Percentiles rank a stretch among this genome's conserved stretches.
Evolutionary conservation across 192 early-diverging fungal species (phyloP).

Genomic region (Dimargaris cristalligena): DNA sequence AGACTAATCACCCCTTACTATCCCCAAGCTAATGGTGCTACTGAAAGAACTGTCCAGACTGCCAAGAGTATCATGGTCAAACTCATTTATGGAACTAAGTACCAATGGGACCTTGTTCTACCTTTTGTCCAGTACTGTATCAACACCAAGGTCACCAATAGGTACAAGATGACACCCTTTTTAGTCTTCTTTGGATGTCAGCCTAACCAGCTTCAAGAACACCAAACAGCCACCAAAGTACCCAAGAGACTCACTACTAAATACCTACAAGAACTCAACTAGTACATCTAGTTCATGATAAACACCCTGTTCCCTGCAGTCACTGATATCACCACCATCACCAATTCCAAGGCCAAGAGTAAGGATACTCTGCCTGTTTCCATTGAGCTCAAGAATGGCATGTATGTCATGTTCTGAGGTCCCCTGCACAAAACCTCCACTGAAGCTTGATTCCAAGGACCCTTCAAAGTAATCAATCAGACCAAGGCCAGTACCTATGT

Average conservation of each 20-base stretch:
- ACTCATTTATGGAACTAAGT: slow-evolving; percentile 11
- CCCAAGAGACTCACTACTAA: slow-evolving; percentile 1
- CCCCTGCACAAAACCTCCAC: slow-evolving; percentile 9
- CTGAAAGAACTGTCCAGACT: slow-evolving; percentile 21
- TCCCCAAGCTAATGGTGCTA: slow-evolving; percentile 26
- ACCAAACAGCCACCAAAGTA: slow-evolving; percentile 4
- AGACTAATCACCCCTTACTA: slow-evolving; percentile 22
- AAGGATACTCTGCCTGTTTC: slow-evolving; percentile 13
- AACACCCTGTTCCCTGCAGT: neutral
- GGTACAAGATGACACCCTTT: slow-evolving; percentile 23
- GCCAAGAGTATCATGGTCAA: slow-evolving; percentile 17
- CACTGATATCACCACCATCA: neutral
- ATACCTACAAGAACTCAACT: neutral
- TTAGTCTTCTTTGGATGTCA: slow-evolving; percentile 25
- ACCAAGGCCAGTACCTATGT: slow-evolving; percentile 15
- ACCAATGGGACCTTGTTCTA: slow-evolving; percentile 19
- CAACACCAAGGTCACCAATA: slow-evolving; percentile 16
- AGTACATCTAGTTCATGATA: slow-evolving; percentile 7
- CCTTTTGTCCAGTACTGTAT: slow-evolving; percentile 21
- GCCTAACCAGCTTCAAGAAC: slow-evolving; percentile 18
- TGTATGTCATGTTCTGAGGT: slow-evolving; percentile 13
- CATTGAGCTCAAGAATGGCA: slow-evolving; percentile 6
- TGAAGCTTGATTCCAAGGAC: slow-evolving; percentile 13
- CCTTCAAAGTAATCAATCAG: slow-evolving; percentile 12
- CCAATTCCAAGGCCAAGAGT: slow-evolving; percentile 7